These are phyloP conservation scores for Dacryopinax primogenitus DNA, from an alignment of 768 basidiomycete species.

Conservation along the genomic window DNA sequence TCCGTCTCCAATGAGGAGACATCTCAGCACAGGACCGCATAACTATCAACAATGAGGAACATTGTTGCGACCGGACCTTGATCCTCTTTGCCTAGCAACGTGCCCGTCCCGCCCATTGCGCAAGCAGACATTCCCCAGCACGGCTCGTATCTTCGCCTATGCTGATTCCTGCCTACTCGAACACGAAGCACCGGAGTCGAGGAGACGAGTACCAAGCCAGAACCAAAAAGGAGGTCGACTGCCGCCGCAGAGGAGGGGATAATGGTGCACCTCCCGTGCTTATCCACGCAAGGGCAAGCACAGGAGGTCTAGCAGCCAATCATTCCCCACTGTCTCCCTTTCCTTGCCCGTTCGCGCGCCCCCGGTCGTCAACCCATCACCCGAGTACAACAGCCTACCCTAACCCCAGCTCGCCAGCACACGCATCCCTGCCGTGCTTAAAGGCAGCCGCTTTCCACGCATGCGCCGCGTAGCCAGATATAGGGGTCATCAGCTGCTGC, in stretches of 20 bases:
- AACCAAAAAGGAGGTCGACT: constrained; percentile 37
- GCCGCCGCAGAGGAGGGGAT: constrained; percentile 23
- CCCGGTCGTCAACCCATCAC: not conserved
- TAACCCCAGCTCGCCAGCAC: not conserved
- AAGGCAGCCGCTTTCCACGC: constrained; percentile 6
- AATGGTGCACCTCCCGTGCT: constrained; percentile 6
- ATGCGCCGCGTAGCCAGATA: not conserved
- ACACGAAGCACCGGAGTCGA: constrained; percentile 39
- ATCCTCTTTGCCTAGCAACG: constrained; percentile 5
- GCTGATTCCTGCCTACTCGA: constrained; percentile 27
- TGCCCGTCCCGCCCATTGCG: constrained; percentile 33
- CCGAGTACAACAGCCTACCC: not conserved
- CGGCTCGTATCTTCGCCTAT: constrained; percentile 67
- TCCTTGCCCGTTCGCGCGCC: not conserved
- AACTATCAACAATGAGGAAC: constrained; percentile 80
- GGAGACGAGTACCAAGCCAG: constrained; percentile 18
- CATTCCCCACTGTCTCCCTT: not conserved
- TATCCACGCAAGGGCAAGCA: not conserved
- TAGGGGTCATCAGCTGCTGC: not conserved
- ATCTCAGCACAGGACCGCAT: constrained; percentile 56
- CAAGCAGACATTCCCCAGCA: constrained; percentile 24
- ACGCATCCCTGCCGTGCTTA: constrained; percentile 2
- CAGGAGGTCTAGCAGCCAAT: not conserved
- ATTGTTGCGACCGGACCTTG: constrained; percentile 24
- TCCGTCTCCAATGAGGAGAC: constrained; percentile 9